These are phyloP conservation scores for Lactifluus pinguis DNA, from an alignment of 768 basidiomycete genomes.

Conservation along the genomic window DNA sequence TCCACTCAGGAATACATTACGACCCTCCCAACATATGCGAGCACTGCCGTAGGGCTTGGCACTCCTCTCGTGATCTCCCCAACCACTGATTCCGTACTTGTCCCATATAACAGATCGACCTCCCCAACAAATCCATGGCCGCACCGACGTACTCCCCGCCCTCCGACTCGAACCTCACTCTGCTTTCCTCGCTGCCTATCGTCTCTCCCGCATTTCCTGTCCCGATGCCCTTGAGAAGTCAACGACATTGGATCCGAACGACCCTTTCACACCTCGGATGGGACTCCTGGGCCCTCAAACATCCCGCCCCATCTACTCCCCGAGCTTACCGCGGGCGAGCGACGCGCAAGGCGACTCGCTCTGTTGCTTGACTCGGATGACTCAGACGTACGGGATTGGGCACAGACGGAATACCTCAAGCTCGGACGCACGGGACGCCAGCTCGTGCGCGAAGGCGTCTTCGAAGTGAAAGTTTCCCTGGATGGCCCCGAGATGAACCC, in stretches of 20 bases:
- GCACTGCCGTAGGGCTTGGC: conserved; percentile 4
- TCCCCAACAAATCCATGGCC: conserved; percentile 16
- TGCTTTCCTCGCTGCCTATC: conserved; percentile 19
- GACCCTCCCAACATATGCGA: conserved; percentile 8
- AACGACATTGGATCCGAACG: conserved; percentile 1
- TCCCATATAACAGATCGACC: conserved; percentile 4
- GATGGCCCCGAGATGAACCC: conserved; percentile 7
- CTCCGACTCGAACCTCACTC: conserved; percentile 19
- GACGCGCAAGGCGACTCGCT: conserved; percentile 17
- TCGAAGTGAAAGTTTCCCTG: conserved; percentile 8
- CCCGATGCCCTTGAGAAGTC: conserved; percentile 9
- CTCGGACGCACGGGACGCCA: conserved; percentile 9
- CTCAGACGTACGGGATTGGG: conserved; percentile 17
- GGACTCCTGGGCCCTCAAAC: neutral
- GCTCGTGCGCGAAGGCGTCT: conserved; percentile 19
- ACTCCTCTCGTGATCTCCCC: neutral
- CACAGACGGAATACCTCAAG: conserved; percentile 19
- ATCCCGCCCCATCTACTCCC: conserved; percentile 16
- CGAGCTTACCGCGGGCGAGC: conserved; percentile 2
- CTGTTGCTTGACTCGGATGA: conserved; percentile 19
- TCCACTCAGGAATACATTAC: neutral
- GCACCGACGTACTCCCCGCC: conserved; percentile 19
- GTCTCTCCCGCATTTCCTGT: conserved; percentile 13
- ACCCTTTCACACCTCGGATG: conserved; percentile 1
- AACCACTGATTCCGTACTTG: neutral